A percentile compares a stretch with the other conserved stretches of the same genome.
Evolutionary conservation across 1,284 basidiomycete species (phyloP).

Genomic region (Austroboletus niveus): DNA sequence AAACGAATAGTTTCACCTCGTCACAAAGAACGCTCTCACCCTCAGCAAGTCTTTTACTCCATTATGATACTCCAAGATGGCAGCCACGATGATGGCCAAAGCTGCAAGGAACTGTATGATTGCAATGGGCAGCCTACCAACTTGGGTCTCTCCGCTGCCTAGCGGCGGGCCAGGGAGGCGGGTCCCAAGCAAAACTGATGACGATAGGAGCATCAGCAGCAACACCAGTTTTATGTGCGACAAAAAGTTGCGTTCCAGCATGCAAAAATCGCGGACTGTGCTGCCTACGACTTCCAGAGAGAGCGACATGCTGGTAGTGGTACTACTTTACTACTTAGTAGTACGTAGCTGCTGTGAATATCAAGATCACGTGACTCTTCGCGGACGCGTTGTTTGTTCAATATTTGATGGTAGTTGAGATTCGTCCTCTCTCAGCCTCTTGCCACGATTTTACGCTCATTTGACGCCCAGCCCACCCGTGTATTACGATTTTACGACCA

Average conservation of each 20-base stretch:
- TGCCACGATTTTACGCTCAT: slow-evolving; percentile 27
- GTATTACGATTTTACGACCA: slow-evolving; percentile 35
- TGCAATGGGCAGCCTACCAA: slow-evolving; percentile 31
- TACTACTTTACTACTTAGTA: no score
- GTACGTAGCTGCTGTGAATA: background rate
- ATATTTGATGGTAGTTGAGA: slow-evolving; percentile 49
- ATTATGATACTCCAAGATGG: slow-evolving; percentile 61
- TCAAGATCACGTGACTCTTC: slow-evolving; percentile 19
- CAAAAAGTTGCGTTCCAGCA: slow-evolving; percentile 72
- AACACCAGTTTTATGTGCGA: slow-evolving; percentile 64
- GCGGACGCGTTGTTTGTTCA: slow-evolving; percentile 33
- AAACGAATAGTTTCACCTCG: slow-evolving; percentile 47
- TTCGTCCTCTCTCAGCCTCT: slow-evolving; percentile 16
- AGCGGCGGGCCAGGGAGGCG: slow-evolving; percentile 48
- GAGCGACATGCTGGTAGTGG: slow-evolving; percentile 15
- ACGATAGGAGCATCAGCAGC: slow-evolving; percentile 59
- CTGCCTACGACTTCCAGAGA: slow-evolving; percentile 39
- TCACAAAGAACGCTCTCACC: slow-evolving; percentile 58
- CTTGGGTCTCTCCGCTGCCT: background rate
- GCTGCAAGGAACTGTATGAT: slow-evolving; percentile 49
- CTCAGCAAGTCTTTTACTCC: slow-evolving; percentile 54
- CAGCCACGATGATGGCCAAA: slow-evolving; percentile 52
- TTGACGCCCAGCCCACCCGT: slow-evolving; percentile 18
- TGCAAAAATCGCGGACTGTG: slow-evolving; percentile 65
- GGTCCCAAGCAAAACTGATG: slow-evolving; percentile 58